Percentiles rank a stretch among this genome's conserved stretches.
These are phyloP conservation scores for Diaporthe sp. DNA, from an alignment of 2,329 filamentous ascomycete species.

Conservation along the genomic window DNA sequence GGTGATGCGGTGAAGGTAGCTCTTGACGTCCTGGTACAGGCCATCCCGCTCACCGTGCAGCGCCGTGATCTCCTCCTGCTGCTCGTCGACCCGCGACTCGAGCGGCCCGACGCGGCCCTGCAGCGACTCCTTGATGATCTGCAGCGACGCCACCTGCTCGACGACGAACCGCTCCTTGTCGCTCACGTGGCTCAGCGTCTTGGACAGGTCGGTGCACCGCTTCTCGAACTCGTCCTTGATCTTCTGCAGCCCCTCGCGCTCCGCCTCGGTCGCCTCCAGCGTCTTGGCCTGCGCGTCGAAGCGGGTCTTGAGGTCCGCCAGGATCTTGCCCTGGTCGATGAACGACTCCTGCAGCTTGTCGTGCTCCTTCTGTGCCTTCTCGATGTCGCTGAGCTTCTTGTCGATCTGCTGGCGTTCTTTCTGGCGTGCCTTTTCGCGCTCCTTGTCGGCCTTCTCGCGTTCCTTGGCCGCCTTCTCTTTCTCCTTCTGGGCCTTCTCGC, in stretches of 20 bases:
- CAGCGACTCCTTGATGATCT: conserved; percentile 36
- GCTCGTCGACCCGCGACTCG: conserved; percentile 36
- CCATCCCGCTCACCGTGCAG: conserved; percentile 29
- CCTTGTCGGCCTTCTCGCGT: conserved; percentile 26
- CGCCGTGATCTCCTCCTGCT: conserved; percentile 31
- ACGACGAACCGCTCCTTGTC: conserved; percentile 35
- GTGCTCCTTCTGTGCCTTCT: conserved; percentile 32
- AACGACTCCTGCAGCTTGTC: conserved; percentile 32
- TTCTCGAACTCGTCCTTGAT: conserved; percentile 34
- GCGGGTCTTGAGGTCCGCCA: conserved; percentile 40
- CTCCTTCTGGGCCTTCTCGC: conserved; percentile 12
- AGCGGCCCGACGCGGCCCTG: conserved; percentile 36
- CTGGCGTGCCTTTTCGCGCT: conserved; percentile 22
- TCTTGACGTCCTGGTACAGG: conserved; percentile 31
- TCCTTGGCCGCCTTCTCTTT: conserved; percentile 25
- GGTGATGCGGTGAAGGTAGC: conserved; percentile 35
- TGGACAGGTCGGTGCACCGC: conserved; percentile 31
- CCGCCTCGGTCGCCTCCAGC: conserved; percentile 28
- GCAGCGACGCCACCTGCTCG: conserved; percentile 36
- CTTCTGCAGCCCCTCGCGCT: conserved; percentile 25
- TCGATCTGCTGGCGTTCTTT: conserved; percentile 25
- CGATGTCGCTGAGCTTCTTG: conserved; percentile 28
- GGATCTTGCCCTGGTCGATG: conserved; percentile 35
- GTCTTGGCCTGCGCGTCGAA: conserved; percentile 38
- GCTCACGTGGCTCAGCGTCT: conserved; percentile 31